Evolutionary conservation across 768 basidiomycete genomes (phyloP), one percentile per base, ranked within the genome.

Genomic region (Mycena rosella): DNA sequence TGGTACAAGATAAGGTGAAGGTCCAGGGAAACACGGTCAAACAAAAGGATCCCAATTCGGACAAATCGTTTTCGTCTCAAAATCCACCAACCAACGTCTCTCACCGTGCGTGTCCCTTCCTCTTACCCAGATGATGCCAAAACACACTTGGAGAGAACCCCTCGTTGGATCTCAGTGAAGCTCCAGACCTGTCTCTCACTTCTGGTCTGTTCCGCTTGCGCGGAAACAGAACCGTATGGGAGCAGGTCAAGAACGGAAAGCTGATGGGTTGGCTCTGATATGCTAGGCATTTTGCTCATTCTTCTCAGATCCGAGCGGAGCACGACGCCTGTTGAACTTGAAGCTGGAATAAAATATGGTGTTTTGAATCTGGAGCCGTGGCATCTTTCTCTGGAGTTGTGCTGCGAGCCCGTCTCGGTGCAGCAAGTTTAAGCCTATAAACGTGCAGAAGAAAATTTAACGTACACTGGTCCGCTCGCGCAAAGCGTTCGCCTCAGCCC

Each of bases 211-310:
- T 72, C 74, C 65, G 13, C 18, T 18, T 47, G 5, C 29, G 44
- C n/a, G 59, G 54, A 78, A n/a, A 78, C 82, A 84, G 82, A 87
- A 85, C 86, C 81, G 81, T 74, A 71, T 73, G 69, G 63, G 65
- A 68, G 66, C 73, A 74, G 69, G 83, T 79, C 83, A 83, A 88
- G 87, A 88, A 88, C 86, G 86, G 86, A 87, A 85, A 87, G 83
- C 87, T 88, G 86, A 88, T 77, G 79, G 77, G 76, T 63, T 65
- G 63, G 55, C 44, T 45, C 30, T 49, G 22, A 24, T 22, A 18
- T 44, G n/a, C n/a, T 18, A 51, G 63, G 29, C 26, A 42, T 22
- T 5, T 32, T 24, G 44, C 15, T 44, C 38, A 44, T 38, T 5
- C 38, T 40, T 5, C 17, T 40, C 14, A 10, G 17, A 15, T 40